Base-by-base conservation (phyloP, 2,329 filamentous ascomycete species). In the Corinectria fuckeliana region DNA sequence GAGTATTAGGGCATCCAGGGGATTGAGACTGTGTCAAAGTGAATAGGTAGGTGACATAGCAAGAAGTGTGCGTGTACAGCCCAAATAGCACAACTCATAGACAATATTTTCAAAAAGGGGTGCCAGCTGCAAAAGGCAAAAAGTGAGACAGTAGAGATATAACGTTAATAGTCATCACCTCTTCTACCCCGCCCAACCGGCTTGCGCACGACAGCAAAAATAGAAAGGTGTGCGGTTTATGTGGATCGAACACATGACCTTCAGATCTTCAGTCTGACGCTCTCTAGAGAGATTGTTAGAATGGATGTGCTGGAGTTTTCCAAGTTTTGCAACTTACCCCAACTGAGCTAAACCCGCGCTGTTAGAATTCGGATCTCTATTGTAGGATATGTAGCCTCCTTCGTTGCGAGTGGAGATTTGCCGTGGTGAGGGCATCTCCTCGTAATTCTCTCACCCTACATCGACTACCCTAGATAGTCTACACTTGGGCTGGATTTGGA, bases 311-410 rank as follows among this genome's bases (percentile, higher is more conserved):
- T 58, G 54, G 54, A 58, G 59, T 58, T 58, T 61, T 61, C 16
- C 20, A 52, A 62, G 56, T 52, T 56, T 56, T 21, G 44, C 25
- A 53, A 61, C 58, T 58, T 58, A 68, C 69, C 68, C 68, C 68
- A 70, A 71, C 68, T 70, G 68, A 70, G 68, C 68, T 70, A 70
- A 70, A 70, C 68, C 68, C 68, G 68, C 68, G 68, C 64, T 65
- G 66, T 57, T 70, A 50, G 42, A 34, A 23, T 1, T 2, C 0
- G 4, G 1, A 0, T 3, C 1, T 0, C 0, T 38, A 50, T 48
- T 41, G 41, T 30, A n/a, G 5, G 9, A 7, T 36, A 34, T 56
- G 25, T 41, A 21, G 16, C 2, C 41, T 25, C 10, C 8, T 9
- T 20, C 6, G 9, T 13, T 9, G 47, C 3, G 9, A 11, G 39